Conservation (phyloP, 176 grass and related monocot genomes). For the Zizania latifolia region DNA sequence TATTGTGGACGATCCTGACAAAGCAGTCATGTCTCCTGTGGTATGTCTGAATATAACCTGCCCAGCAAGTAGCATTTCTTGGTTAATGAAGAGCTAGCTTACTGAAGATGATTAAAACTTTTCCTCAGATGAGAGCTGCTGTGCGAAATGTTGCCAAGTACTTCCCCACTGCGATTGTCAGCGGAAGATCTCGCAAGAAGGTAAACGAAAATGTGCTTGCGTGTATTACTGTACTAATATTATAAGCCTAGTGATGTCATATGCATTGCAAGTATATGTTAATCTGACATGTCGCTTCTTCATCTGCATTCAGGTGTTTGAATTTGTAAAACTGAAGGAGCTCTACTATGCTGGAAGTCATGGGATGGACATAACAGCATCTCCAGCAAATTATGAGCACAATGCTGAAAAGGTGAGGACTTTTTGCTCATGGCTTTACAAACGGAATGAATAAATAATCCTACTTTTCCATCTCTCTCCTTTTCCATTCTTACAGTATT, state of each 20-base stretch:
- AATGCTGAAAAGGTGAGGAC: constrained; percentile 28
- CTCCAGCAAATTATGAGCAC: constrained; percentile 28
- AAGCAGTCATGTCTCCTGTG: constrained; percentile 66
- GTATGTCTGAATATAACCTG: constrained; percentile 33
- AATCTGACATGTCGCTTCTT: background rate
- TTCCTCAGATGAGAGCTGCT: constrained; percentile 65
- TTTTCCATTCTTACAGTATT: background rate
- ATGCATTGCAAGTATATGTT: background rate
- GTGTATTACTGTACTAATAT: background rate
- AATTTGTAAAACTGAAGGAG: constrained; percentile 85
- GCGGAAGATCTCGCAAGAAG: constrained; percentile 90
- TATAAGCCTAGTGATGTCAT: background rate
- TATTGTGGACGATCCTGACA: constrained; percentile 85
- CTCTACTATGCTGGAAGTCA: constrained; percentile 96
- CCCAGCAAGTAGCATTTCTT: background rate
- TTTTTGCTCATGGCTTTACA: background rate
- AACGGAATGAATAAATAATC: background rate
- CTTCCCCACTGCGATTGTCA: constrained; percentile 86
- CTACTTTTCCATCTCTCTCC: background rate
- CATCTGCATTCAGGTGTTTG: constrained; percentile 51
- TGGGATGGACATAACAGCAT: constrained; percentile 90
- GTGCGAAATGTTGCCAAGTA: constrained; percentile 69
- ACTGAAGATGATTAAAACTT: background rate
- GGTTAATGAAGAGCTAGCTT: background rate
- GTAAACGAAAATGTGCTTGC: constrained; percentile 13